Evolutionary conservation across 345 rosid genomes (phyloP).

Genomic region (Hibiscus syriacus): DNA sequence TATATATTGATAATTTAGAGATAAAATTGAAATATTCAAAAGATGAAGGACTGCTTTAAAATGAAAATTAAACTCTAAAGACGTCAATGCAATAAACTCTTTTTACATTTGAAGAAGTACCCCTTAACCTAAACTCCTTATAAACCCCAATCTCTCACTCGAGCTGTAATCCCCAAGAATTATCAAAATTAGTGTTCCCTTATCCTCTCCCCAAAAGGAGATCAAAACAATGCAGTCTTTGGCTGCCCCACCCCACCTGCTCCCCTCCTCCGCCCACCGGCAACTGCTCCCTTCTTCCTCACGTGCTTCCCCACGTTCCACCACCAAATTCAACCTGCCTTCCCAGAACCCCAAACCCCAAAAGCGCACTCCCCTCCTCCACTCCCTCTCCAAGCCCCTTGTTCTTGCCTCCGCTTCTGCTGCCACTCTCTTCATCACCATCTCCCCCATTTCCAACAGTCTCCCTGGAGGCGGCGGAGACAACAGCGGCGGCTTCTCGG

Average conservation of each 20-base stretch:
- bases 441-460: conserved; percentile 29
- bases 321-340: conserved; percentile 27
- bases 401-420: conserved; percentile 47
- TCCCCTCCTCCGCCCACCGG: conserved; percentile 23
- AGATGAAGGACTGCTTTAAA: too few relatives aligned
- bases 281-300: conserved; percentile 21
- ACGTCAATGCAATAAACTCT: too few relatives aligned
- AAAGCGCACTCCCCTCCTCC: neutral
- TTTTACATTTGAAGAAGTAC: too few relatives aligned
- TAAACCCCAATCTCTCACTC: neutral
- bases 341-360: conserved; percentile 21
- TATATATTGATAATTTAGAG: too few relatives aligned
- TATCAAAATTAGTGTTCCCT: conserved; percentile 8
- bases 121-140: neutral
- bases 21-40: too few relatives aligned
- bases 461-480: conserved; percentile 21
- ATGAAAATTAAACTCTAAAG: too few relatives aligned
- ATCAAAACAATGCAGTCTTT: conserved; percentile 15
- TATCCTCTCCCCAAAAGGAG: conserved; percentile 5
- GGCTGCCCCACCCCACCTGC: conserved; percentile 32
- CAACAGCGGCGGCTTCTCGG: conserved; percentile 15
- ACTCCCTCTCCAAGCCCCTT: conserved; percentile 38
- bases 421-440: conserved; percentile 38
- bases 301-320: conserved; percentile 17
- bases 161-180: neutral